Evolutionary conservation across 2,329 filamentous ascomycete genomes (phyloP).

Genomic region (Aspergillus sp.): DNA sequence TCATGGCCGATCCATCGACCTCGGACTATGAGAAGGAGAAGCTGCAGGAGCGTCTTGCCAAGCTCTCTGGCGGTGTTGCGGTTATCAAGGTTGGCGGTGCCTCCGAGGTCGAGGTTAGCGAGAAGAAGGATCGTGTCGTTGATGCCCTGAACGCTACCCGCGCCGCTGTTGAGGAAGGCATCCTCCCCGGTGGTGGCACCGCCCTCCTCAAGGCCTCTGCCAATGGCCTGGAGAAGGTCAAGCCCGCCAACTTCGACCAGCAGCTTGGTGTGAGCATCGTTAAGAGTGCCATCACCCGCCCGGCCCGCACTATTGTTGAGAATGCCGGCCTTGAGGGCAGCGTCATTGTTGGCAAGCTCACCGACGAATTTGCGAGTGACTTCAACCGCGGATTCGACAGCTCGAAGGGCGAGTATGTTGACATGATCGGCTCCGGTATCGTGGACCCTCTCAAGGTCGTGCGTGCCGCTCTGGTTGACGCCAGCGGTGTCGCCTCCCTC

Average conservation of each 20-base stretch:
- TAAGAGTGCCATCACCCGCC: conserved; percentile 95
- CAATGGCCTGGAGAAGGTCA: conserved; percentile 74
- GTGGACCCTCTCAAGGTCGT: conserved; percentile 99
- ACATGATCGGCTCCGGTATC: conserved; percentile 96
- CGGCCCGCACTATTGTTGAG: conserved; percentile 91
- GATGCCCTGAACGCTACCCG: conserved; percentile 97
- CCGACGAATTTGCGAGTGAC: conserved; percentile 79
- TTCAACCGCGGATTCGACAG: conserved; percentile 99
- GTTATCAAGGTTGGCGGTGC: conserved; percentile 98
- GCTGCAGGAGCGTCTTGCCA: conserved; percentile 98
- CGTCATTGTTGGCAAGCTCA: conserved; percentile 95
- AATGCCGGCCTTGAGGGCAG: conserved; percentile 94
- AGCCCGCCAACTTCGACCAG: conserved; percentile 95
- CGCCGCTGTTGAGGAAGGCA: conserved; percentile 97
- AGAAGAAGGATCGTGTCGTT: conserved; percentile 99
- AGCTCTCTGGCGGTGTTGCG: conserved; percentile 96
- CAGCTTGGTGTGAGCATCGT: conserved; percentile 96
- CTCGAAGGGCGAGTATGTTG: conserved; percentile 93
- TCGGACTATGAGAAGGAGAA: conserved; percentile 99
- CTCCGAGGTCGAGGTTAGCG: conserved; percentile 95
- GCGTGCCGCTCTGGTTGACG: conserved; percentile 87
- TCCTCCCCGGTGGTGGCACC: conserved; percentile 95
- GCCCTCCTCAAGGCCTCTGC: conserved; percentile 93
- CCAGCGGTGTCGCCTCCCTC: conserved; percentile 89
- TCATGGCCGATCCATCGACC: conserved; percentile 86